Evolutionary conservation across 441 rosid species (phyloP).

Genomic region (Arabidopsis lyrata): DNA sequence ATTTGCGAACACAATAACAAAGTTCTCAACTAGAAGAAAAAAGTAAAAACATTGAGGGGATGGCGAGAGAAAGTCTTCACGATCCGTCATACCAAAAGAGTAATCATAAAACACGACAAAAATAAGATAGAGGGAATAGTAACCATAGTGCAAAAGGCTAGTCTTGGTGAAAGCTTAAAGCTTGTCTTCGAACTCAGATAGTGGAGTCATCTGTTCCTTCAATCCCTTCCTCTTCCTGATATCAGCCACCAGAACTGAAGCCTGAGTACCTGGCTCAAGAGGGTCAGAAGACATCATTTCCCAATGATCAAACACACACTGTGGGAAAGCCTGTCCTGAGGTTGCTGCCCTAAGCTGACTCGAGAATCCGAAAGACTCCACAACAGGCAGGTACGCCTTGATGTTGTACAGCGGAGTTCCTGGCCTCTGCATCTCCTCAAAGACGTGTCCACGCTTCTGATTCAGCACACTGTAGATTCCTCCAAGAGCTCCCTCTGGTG

Average conservation of each 20-base stretch:
- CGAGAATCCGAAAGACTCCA: conserved; percentile 45
- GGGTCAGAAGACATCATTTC: conserved; percentile 48
- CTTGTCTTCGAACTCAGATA: conserved; percentile 48
- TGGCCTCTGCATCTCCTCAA: conserved; percentile 52
- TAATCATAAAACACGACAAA: too few relatives aligned
- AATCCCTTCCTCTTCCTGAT: conserved; percentile 50
- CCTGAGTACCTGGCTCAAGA: conserved; percentile 40
- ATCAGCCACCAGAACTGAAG: conserved; percentile 42
- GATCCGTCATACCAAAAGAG: too few relatives aligned
- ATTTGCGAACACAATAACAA: too few relatives aligned
- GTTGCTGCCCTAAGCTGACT: conserved; percentile 48
- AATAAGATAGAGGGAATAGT: too few relatives aligned
- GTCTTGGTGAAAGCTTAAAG: conserved; percentile 6
- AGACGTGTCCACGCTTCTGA: conserved; percentile 50
- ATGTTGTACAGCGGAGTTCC: conserved; percentile 51
- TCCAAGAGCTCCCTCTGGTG: conserved; percentile 49
- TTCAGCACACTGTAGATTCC: conserved; percentile 52
- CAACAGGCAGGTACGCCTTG: conserved; percentile 46
- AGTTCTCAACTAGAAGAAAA: too few relatives aligned
- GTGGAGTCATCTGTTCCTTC: conserved; percentile 46
- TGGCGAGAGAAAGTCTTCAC: too few relatives aligned
- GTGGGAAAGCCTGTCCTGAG: conserved; percentile 46
- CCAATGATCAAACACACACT: conserved; percentile 49
- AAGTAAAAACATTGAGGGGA: too few relatives aligned
- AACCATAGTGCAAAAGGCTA: too few relatives aligned